A percentile compares a stretch with the other conserved stretches of the same genome.
Evolutionary conservation across 2,329 filamentous ascomycete species (phyloP).

Genomic region (Cylindrodendrum hubeiense): DNA sequence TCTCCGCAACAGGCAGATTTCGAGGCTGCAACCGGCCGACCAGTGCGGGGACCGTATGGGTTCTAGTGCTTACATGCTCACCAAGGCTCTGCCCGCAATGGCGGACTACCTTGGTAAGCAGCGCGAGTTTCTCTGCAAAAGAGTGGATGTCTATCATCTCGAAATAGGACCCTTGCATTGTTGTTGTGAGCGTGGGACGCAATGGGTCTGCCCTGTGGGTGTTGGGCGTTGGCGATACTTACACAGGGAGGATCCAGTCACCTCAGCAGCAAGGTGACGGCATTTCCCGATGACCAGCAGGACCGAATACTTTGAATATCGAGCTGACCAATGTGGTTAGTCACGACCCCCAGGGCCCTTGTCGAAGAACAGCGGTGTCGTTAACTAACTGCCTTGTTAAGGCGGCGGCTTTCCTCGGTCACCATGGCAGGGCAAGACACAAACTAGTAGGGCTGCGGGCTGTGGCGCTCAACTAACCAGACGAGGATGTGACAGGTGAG

Average conservation of each 20-base stretch:
- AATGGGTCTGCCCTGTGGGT: background rate
- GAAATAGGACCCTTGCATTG: conserved; percentile 6
- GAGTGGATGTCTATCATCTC: conserved; percentile 19
- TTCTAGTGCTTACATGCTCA: conserved; percentile 30
- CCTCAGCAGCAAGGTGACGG: conserved; percentile 7
- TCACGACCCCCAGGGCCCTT: background rate
- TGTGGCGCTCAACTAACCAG: background rate
- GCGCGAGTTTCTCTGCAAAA: conserved; percentile 19
- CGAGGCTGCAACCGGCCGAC: background rate
- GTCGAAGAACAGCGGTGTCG: conserved; percentile 1
- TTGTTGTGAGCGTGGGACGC: background rate
- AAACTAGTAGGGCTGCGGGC: conserved; percentile 1
- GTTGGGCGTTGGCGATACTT: background rate
- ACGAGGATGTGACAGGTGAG: conserved; percentile 5
- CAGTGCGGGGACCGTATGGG: conserved; percentile 6
- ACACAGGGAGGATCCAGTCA: conserved; percentile 10
- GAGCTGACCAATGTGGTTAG: background rate
- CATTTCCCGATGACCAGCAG: conserved; percentile 3
- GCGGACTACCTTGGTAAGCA: conserved; percentile 15
- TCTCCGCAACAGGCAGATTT: conserved; percentile 1
- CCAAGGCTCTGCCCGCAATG: background rate
- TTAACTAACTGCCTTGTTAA: background rate
- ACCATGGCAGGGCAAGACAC: background rate
- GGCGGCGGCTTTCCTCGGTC: background rate
- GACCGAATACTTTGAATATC: background rate